Evolutionary conservation across 75 land plant genomes (phyloP), one percentile per base, ranked within the genome.

Genomic region (Selaginella moellendorffii): DNA sequence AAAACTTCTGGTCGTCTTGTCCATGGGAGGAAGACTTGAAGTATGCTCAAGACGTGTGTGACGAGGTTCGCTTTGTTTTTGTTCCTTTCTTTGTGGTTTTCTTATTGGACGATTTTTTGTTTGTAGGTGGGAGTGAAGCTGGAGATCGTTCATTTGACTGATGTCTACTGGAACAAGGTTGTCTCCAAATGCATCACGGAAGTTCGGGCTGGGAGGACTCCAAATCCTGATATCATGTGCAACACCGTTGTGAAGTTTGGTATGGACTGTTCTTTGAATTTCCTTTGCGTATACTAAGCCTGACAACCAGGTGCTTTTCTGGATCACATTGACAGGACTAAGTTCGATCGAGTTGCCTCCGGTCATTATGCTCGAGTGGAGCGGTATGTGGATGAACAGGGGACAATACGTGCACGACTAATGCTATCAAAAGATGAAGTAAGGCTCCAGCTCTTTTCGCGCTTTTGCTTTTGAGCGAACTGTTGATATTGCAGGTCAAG

Each of bases 1-100:
- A 83, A 24, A 93, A 93, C 46, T 93, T 85, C 63, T 93, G 98
- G 98, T 74, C 90, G 2, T 84, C 82, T 29, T 93, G 98, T 72
- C 98, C 98, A 22, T 93, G 98, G 98, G 98, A 88, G 63, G 98
- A 88, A 36, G 98, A 93, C 72, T 36, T 93, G 76, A 83, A 74
- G 60, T 82, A 88, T 73, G 98, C 96, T n/a, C 73, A 79, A 72
- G 77, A 80, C 65, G 98, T 93, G 54, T 93, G 98, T 72, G 81
- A 80, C 54, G 82, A 87, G 89, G 97, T 91, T 2, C 19, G 21
- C 54, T 23, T 54, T 26, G 51, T 71, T 54, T 20, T 59, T 24
- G 23, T 69, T 27, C 26, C 27, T 26, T 20, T 69, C 12, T 61
- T 23, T 24, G 14, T 29, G 51, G n/a, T n/a, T n/a, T n/a, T 36